phyloP scores from a whole-genome alignment of 495 filamentous ascomycete species.

The Bryoglossum gracile region DNA sequence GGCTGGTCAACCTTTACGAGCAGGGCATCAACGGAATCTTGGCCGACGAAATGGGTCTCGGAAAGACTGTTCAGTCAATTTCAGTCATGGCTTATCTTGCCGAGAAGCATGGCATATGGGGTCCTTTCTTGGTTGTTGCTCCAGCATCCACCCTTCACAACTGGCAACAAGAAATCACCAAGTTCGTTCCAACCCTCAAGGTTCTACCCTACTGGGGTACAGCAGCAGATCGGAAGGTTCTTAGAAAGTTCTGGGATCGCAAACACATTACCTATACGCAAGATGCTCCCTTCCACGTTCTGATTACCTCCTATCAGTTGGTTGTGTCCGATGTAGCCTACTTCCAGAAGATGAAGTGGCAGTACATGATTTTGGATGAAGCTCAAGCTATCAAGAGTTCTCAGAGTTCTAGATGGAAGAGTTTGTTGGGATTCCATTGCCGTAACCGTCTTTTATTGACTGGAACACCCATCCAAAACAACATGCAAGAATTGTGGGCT shows the following conservation, averaged over 20 bases:
- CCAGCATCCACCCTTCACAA: conserved; percentile 96
- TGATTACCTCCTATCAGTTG: conserved; percentile 95
- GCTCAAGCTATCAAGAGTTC: conserved; percentile 99
- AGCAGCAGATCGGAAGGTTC: conserved; percentile 87
- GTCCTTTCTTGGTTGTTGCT: conserved; percentile 93
- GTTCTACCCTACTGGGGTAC: conserved; percentile 96
- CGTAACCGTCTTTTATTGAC: conserved; percentile 92
- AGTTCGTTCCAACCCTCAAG: conserved; percentile 89
- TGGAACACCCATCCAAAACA: conserved; percentile 98
- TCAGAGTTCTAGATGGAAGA: conserved; percentile 93
- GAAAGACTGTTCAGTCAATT: conserved; percentile 97
- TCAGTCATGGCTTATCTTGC: conserved; percentile 99
- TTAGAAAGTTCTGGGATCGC: conserved; percentile 98
- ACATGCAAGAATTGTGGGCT: conserved; percentile 99
- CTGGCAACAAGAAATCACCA: conserved; percentile 96
- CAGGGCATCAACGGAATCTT: conserved; percentile 99
- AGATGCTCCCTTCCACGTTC: conserved; percentile 88
- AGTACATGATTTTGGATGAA: conserved; percentile 99
- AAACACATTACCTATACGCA: conserved; percentile 93
- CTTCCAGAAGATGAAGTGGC: conserved; percentile 98
- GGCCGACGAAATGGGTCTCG: conserved; percentile 98
- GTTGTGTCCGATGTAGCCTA: conserved; percentile 93
- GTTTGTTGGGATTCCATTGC: conserved; percentile 85
- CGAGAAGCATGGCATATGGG: conserved; percentile 96
- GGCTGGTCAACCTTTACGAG: conserved; percentile 98